Base-by-base conservation (phyloP, 2,329 filamentous ascomycete genomes). In the Aureobasidium uvarum region DNA sequence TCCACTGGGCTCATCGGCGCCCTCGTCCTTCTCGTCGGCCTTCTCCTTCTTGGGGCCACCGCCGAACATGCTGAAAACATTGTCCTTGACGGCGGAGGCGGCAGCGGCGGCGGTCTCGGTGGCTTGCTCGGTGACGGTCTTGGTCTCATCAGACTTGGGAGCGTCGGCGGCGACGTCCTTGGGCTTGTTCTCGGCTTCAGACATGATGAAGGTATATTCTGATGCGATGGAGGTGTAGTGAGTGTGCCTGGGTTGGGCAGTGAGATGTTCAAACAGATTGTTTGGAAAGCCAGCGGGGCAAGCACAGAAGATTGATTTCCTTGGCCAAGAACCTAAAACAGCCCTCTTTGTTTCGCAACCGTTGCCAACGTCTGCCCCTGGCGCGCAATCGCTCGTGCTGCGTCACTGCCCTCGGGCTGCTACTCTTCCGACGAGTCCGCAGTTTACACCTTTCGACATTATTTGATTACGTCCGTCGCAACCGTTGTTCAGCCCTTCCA, bases 31-130 rank as follows among this genome's bases (percentile, higher is more conserved):
- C 67, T 91, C 89, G 68, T 88, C 87, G 85, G 95, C 96, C 85
- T 92, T 93, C 82, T 95, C 91, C 84, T 96, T 98, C 87, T 96
- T 96, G 67, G 91, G 91, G 68, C 95, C 95, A 69, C 95, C 95
- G 72, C 95, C 95, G 76, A 99, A 99, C 95, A 99, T 98, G 79
- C 91, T 94, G 84, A 98, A 98, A 70, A 98, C 91, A 70, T 81
- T 82, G 72, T 81, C 80, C 74, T 81, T 81, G 23, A 80, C 79
- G 43, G 79, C 75, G 20, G 74, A 69, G 28, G 75, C 77, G 36
- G 74, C 72, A 54, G 75, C 73, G 38, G 72, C 68, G 38, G 74
- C 78, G 64, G 74, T 72, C 66, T 77, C 75, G 56, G 72, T 74
- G 60, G 52, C 63, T 59, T 65, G 63, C 63, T 65, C 63, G 33